phyloP scores from a whole-genome alignment of 192 early-diverging fungal genomes.

The Backusella circina region DNA sequence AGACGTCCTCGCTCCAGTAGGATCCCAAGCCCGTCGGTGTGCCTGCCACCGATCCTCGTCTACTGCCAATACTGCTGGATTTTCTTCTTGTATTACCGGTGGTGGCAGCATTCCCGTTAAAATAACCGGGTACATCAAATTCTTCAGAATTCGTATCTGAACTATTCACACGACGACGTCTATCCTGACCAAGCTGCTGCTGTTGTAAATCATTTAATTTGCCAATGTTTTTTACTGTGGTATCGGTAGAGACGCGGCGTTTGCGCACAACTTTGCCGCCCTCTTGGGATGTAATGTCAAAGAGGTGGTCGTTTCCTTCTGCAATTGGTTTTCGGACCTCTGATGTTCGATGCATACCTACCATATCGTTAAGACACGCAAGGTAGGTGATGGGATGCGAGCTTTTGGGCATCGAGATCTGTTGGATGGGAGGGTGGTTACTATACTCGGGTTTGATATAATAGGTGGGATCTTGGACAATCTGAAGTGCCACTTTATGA shows the following conservation, averaged over 20 bases:
- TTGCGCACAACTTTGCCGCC: constrained; percentile 31
- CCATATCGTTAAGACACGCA: constrained; percentile 74
- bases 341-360: constrained; percentile 63
- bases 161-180: constrained; percentile 54
- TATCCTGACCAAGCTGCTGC: constrained; percentile 14
- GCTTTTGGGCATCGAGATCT: constrained; percentile 31
- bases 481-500: constrained; percentile 89
- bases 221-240: neutral
- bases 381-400: constrained; percentile 54
- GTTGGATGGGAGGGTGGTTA: neutral
- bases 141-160: constrained; percentile 34
- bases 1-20: constrained; percentile 75
- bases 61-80: neutral
- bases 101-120: neutral
- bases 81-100: constrained; percentile 30
- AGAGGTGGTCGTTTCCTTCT: neutral
- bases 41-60: neutral
- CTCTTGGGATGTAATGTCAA: constrained; percentile 11
- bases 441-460: neutral
- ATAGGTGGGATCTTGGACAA: constrained; percentile 48
- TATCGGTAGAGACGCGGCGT: constrained; percentile 32
- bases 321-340: constrained; percentile 45
- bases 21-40: constrained; percentile 36
- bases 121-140: neutral
- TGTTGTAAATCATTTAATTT: constrained; percentile 4